Percentiles rank a stretch among this genome's conserved stretches.
phyloP scores from a whole-genome alignment of 371 early-diverging fungal species.

The Mortierella polycephala region DNA sequence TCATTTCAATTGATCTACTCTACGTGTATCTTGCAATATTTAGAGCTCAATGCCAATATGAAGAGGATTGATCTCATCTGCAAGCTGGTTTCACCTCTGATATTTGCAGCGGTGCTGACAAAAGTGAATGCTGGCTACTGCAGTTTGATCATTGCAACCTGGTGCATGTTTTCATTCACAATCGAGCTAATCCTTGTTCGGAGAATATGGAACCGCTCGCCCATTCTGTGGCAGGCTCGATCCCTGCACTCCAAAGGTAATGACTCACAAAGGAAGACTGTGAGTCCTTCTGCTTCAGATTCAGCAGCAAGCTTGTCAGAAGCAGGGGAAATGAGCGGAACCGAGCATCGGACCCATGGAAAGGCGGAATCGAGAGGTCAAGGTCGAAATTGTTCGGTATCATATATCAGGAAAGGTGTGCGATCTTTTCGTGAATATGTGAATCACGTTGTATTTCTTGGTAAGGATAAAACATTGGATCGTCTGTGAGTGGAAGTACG shows the following conservation, averaged over 20 bases:
- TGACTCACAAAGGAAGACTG: not conserved
- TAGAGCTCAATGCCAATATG: constrained; percentile 48
- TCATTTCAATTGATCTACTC: not conserved
- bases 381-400: not conserved
- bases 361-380: not conserved
- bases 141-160: constrained; percentile 31
- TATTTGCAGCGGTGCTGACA: constrained; percentile 39
- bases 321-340: too few relatives aligned
- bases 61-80: constrained; percentile 63
- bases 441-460: constrained; percentile 35
- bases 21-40: not conserved
- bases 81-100: constrained; percentile 60
- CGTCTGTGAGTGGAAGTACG: not conserved
- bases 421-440: constrained; percentile 25
- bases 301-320: too few relatives aligned
- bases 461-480: constrained; percentile 6
- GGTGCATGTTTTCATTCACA: constrained; percentile 26
- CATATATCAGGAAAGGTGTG: not conserved
- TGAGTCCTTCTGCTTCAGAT: too few relatives aligned
- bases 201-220: constrained; percentile 27
- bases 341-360: not conserved
- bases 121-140: constrained; percentile 25
- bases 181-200: constrained; percentile 27
- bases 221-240: constrained; percentile 28
- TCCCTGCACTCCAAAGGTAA: not conserved